Evolutionary conservation across 2,329 filamentous ascomycete genomes (phyloP).

Genomic region (Diaporthe sp.): DNA sequence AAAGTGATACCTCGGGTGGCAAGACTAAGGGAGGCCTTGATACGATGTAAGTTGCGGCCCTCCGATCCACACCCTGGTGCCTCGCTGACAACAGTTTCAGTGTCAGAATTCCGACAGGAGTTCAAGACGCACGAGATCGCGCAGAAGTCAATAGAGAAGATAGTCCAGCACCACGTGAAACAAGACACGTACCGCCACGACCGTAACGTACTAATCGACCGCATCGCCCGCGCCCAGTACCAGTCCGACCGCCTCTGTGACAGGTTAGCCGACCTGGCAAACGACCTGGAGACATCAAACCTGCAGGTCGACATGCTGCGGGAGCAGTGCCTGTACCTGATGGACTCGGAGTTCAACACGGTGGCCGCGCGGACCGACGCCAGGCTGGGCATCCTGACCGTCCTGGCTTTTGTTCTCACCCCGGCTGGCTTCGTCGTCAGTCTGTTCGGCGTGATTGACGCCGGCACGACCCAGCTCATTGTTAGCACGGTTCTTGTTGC

Average conservation of each 20-base stretch:
- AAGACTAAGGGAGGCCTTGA: not conserved
- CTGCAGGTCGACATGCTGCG: conserved; percentile 5
- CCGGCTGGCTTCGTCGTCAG: conserved; percentile 4
- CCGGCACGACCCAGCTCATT: not conserved
- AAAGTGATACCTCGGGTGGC: not conserved
- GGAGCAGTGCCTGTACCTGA: not conserved
- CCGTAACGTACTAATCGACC: too few species aligned
- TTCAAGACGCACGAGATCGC: not conserved
- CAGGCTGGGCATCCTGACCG: not conserved
- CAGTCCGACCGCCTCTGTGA: not conserved
- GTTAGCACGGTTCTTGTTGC: conserved; percentile 1
- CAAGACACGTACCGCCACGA: not conserved
- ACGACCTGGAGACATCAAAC: not conserved
- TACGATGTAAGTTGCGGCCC: not conserved
- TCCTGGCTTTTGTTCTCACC: not conserved
- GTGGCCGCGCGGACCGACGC: conserved; percentile 17
- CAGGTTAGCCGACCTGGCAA: not conserved
- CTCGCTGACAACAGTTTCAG: not conserved
- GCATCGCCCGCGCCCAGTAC: not conserved
- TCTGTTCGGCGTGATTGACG: not conserved
- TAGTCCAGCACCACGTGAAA: not conserved
- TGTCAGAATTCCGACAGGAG: not conserved
- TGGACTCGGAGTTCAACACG: conserved; percentile 11
- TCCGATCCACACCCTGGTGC: not conserved
- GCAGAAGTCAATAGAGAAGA: not conserved